These are phyloP conservation scores for Leccinum sublutescens DNA, from an alignment of 768 basidiomycete genomes.

Conservation along the genomic window DNA sequence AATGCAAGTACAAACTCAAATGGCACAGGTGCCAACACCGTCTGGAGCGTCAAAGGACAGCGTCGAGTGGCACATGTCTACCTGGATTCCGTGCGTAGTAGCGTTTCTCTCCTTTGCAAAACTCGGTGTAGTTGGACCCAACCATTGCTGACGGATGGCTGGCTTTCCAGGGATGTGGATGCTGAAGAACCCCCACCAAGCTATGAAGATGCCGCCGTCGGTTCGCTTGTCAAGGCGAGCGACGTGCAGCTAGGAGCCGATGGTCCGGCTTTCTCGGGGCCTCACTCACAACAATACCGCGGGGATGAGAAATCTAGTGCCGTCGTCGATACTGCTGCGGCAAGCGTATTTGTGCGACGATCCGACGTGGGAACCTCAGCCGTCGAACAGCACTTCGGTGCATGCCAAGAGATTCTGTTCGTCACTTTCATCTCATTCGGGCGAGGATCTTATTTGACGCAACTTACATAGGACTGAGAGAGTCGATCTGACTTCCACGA, in stretches of 20 bases:
- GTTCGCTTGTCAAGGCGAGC: too few species aligned
- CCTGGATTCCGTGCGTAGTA: constrained; percentile 6
- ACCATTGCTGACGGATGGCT: neutral
- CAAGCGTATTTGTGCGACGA: neutral
- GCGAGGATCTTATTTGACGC: neutral
- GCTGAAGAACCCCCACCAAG: constrained; percentile 14
- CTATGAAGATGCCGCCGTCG: constrained; percentile 8
- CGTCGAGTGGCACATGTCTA: neutral
- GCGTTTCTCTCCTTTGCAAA: neutral
- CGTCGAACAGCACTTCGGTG: neutral
- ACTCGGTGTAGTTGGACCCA: neutral
- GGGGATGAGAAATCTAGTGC: constrained; percentile 1
- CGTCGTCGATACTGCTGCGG: neutral
- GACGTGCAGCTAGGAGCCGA: too few species aligned
- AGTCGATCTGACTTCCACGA: neutral
- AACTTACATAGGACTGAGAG: neutral
- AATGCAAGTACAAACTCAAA: neutral
- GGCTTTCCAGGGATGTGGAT: neutral
- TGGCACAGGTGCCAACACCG: neutral
- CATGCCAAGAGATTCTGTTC: neutral
- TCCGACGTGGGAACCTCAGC: neutral
- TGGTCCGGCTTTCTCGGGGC: neutral
- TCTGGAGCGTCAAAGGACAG: neutral
- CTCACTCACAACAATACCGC: neutral
- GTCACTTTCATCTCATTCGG: neutral